These are phyloP conservation scores for Cercospora sesami DNA, from an alignment of 2,329 filamentous ascomycete species.

Conservation along the genomic window DNA sequence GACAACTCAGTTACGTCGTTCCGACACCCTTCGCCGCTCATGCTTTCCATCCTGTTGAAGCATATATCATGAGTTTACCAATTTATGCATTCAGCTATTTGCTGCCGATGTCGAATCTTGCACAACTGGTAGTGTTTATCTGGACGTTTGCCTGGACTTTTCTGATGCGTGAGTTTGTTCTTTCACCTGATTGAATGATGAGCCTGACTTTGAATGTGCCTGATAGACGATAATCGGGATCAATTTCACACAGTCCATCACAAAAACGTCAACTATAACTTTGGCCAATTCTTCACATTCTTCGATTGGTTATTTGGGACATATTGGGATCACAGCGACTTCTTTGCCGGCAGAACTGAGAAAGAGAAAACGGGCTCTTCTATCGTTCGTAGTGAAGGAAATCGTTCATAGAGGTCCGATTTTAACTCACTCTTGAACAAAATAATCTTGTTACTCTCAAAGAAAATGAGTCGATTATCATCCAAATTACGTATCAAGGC, in stretches of 20 bases:
- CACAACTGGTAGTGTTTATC: not conserved
- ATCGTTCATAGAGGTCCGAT: not conserved
- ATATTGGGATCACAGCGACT: not conserved
- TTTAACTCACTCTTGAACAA: not conserved
- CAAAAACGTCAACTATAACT: conserved; percentile 3
- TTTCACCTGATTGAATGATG: not conserved
- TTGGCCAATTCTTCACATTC: not conserved
- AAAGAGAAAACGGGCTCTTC: not conserved
- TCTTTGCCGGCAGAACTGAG: not conserved
- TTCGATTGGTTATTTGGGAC: not conserved
- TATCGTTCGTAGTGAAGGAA: not conserved
- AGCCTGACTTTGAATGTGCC: not conserved
- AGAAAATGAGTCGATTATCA: not conserved
- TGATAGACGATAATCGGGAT: not conserved
- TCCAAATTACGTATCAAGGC: not conserved
- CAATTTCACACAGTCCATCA: not conserved
- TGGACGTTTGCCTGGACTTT: not conserved
- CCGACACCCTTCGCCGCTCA: not conserved
- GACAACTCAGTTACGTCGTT: not conserved
- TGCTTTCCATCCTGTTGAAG: not conserved
- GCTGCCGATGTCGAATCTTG: not conserved
- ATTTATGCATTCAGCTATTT: not conserved
- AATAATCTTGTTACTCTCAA: not conserved
- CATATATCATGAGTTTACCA: not conserved
- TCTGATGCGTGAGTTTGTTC: not conserved